Conservation (phyloP, 768 basidiomycete species). For the Podaxis rugospora region DNA sequence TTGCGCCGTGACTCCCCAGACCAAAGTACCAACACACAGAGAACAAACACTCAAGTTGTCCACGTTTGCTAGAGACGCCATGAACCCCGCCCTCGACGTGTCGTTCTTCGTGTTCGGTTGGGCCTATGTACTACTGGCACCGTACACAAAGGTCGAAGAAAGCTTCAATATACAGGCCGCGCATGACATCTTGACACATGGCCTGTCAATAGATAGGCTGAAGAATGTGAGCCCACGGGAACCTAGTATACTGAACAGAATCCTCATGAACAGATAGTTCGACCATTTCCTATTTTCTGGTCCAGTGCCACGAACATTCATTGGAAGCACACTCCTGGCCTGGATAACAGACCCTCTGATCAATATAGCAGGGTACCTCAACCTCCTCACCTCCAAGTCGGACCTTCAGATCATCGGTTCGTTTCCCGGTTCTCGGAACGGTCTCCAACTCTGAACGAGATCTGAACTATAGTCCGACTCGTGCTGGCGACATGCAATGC, state of each 20-base stretch:
- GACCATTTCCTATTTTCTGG: conserved; percentile 90
- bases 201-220: conserved; percentile 39
- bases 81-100: conserved; percentile 38
- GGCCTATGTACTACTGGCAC: conserved; percentile 71
- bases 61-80: not conserved
- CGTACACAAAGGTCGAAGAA: conserved; percentile 97
- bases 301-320: conserved; percentile 83
- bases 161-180: conserved; percentile 91
- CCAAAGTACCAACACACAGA: not conserved
- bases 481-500: conserved; percentile 67
- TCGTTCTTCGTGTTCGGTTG: conserved; percentile 49
- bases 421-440: conserved; percentile 19
- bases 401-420: conserved; percentile 69
- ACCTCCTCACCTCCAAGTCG: conserved; percentile 49
- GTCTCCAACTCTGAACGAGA: not conserved
- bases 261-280: conserved; percentile 47
- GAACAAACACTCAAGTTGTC: not conserved
- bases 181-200: conserved; percentile 84
- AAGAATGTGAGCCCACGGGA: conserved; percentile 39
- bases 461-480: conserved; percentile 57
- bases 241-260: conserved; percentile 1
- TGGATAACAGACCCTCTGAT: conserved; percentile 50
- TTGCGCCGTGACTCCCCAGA: not conserved
- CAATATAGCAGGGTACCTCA: conserved; percentile 33
- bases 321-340: conserved; percentile 70